Conservation (phyloP, 768 basidiomycete species). For the Boletellus sp. region DNA sequence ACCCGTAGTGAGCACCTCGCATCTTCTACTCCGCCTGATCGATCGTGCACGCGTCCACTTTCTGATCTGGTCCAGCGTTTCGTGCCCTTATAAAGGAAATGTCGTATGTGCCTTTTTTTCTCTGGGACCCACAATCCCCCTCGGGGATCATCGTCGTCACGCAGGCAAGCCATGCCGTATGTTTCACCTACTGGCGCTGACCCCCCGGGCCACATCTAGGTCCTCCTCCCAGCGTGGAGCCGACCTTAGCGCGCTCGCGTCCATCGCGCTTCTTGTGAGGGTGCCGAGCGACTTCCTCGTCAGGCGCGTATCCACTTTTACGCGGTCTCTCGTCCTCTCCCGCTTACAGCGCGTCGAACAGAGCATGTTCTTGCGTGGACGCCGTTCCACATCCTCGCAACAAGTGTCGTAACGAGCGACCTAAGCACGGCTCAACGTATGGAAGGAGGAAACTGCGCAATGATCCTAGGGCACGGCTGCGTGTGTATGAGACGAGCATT, state of each 20-base stretch:
- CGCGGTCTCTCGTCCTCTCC: background rate
- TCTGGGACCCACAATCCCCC: conserved; percentile 34
- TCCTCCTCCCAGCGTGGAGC: conserved; percentile 42
- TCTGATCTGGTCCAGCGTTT: conserved; percentile 22
- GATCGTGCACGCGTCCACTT: conserved; percentile 18
- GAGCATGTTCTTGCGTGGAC: conserved; percentile 42
- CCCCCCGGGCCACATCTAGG: conserved; percentile 16
- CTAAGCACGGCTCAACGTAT: conserved; percentile 68
- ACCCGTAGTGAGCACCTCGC: conserved; percentile 20
- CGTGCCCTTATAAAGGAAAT: conserved; percentile 32
- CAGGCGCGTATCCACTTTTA: conserved; percentile 35
- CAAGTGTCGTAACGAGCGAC: conserved; percentile 71
- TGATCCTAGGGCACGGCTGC: conserved; percentile 9
- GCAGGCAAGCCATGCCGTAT: conserved; percentile 30
- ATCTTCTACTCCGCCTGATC: conserved; percentile 29
- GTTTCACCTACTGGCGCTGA: conserved; percentile 7
- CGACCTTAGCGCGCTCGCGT: conserved; percentile 54
- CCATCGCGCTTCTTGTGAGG: conserved; percentile 74
- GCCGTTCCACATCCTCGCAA: conserved; percentile 62
- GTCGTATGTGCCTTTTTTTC: conserved; percentile 13
- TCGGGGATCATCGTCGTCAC: conserved; percentile 25
- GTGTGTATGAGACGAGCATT: no score
- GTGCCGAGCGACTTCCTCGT: conserved; percentile 53
- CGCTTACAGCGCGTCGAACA: conserved; percentile 13
- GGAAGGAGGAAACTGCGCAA: conserved; percentile 43